phyloP scores from a whole-genome alignment of 306 rosid genomes.

The Lupinus albus region DNA sequence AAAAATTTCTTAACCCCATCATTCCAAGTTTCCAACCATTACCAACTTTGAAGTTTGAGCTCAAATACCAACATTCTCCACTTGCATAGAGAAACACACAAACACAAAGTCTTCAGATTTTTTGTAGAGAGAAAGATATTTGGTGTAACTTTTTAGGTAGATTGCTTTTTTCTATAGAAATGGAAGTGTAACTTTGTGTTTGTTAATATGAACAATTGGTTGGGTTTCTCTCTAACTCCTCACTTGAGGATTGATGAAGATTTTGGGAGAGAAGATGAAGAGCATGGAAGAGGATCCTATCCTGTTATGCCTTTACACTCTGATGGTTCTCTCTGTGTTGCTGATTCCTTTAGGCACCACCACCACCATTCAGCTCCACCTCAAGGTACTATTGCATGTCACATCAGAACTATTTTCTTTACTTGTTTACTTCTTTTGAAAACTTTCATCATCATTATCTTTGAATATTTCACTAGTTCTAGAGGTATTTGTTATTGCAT shows the following conservation, averaged over 20 bases:
- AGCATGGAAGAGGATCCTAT: constrained; percentile 35
- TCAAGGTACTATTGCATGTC: constrained; percentile 64
- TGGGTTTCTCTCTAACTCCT: constrained; percentile 91
- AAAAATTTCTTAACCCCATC: constrained; percentile 28
- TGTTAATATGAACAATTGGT: constrained; percentile 78
- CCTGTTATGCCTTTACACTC: constrained; percentile 79
- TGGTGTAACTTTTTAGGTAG: constrained; percentile 26
- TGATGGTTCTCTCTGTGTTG: constrained; percentile 86
- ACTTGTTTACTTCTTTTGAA: neutral
- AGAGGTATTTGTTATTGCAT: constrained; percentile 42
- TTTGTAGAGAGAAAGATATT: constrained; percentile 35
- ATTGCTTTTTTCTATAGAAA: constrained; percentile 34
- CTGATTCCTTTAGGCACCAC: constrained; percentile 60
- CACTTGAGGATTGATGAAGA: constrained; percentile 83
- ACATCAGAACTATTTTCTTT: neutral
- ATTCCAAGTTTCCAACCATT: constrained; percentile 23
- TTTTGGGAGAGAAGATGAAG: constrained; percentile 58
- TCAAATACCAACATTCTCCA: constrained; percentile 50
- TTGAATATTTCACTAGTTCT: neutral
- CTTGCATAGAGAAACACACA: constrained; percentile 47
- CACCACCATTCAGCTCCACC: constrained; percentile 43
- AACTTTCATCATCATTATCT: neutral
- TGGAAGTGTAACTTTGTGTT: neutral
- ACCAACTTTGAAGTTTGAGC: constrained; percentile 68
- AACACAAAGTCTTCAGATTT: constrained; percentile 31